Evolutionary conservation across 805 yeast genomes (phyloP).

Genomic region (Lipomyces kockii): DNA sequence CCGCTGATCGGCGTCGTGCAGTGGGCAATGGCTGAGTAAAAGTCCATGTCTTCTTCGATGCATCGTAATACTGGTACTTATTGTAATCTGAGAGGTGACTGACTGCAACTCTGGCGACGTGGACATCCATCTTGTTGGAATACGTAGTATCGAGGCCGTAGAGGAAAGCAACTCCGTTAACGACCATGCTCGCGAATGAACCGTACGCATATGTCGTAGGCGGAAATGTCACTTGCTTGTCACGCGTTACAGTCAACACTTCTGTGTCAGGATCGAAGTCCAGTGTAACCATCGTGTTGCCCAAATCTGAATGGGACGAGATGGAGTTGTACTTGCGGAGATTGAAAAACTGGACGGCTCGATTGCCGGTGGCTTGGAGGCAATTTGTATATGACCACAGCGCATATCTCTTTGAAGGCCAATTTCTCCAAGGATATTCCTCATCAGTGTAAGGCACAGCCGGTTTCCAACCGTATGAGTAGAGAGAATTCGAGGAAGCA

Average conservation of each 20-base stretch:
- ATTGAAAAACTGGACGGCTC: conserved; percentile 24
- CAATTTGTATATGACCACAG: conserved; percentile 35
- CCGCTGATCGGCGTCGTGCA: conserved; percentile 28
- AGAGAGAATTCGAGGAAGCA: conserved; percentile 11
- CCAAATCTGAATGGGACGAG: conserved; percentile 3
- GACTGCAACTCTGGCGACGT: conserved; percentile 19
- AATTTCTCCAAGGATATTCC: too few species aligned
- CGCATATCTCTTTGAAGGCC: too few species aligned
- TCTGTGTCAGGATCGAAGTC: too few species aligned
- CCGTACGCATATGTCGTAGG: conserved; percentile 27
- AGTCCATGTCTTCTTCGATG: conserved; percentile 16
- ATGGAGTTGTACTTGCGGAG: conserved; percentile 17
- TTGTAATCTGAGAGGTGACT: conserved; percentile 2
- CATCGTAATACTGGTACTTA: conserved; percentile 26
- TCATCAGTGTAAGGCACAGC: conserved; percentile 13
- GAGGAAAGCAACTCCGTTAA: conserved; percentile 28
- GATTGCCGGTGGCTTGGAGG: conserved; percentile 18
- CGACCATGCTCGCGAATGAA: conserved; percentile 30
- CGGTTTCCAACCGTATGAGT: conserved; percentile 14
- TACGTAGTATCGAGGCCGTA: conserved; percentile 24
- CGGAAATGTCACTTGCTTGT: conserved; percentile 7
- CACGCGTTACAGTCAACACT: conserved; percentile 16
- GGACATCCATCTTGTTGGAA: conserved; percentile 30
- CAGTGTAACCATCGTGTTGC: conserved; percentile 27
- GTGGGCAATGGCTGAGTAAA: conserved; percentile 23